Percentiles rank a stretch among this genome's conserved stretches.
phyloP scores from a whole-genome alignment of 192 early-diverging fungal genomes.

The Backusella mclennaniae region DNA sequence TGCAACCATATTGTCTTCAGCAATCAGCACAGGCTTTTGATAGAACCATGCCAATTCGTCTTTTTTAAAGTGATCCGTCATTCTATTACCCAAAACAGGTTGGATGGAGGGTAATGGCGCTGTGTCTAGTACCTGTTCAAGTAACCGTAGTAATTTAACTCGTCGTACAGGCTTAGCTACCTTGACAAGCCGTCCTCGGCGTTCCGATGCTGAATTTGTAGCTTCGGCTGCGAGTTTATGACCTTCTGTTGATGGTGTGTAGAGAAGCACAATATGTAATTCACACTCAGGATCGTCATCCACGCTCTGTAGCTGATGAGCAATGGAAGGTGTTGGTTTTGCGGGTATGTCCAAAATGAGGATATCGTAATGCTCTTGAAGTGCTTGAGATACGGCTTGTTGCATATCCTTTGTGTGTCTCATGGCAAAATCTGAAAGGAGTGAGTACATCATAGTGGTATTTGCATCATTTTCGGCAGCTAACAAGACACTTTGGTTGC shows the following conservation, averaged over 20 bases:
- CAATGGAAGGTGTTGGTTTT: conserved; percentile 13
- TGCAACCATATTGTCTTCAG: conserved; percentile 48
- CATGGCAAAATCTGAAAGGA: conserved; percentile 24
- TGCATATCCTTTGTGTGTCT: conserved; percentile 13
- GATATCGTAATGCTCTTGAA: conserved; percentile 20
- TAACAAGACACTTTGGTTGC: conserved; percentile 10
- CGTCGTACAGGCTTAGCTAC: conserved; percentile 44
- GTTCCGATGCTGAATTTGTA: conserved; percentile 17
- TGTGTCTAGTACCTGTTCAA: conserved; percentile 39
- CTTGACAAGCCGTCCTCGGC: conserved; percentile 29
- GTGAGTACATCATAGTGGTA: conserved; percentile 21
- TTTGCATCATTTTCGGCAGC: conserved; percentile 18
- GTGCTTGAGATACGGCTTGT: conserved; percentile 20
- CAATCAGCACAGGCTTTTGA: conserved; percentile 45
- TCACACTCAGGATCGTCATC: conserved; percentile 29
- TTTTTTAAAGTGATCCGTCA: conserved; percentile 34
- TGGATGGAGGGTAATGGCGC: conserved; percentile 18
- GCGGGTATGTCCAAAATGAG: conserved; percentile 26
- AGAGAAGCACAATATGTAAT: conserved; percentile 27
- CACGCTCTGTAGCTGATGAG: conserved; percentile 18
- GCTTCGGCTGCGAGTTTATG: conserved; percentile 24
- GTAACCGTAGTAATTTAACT: conserved; percentile 39
- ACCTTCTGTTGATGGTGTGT: conserved; percentile 25
- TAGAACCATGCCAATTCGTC: conserved; percentile 39
- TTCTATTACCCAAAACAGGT: conserved; percentile 27